A percentile compares a stretch with the other conserved stretches of the same genome.
phyloP scores from a whole-genome alignment of 1,284 basidiomycete genomes.

The Stygiomarasmius scandens region DNA sequence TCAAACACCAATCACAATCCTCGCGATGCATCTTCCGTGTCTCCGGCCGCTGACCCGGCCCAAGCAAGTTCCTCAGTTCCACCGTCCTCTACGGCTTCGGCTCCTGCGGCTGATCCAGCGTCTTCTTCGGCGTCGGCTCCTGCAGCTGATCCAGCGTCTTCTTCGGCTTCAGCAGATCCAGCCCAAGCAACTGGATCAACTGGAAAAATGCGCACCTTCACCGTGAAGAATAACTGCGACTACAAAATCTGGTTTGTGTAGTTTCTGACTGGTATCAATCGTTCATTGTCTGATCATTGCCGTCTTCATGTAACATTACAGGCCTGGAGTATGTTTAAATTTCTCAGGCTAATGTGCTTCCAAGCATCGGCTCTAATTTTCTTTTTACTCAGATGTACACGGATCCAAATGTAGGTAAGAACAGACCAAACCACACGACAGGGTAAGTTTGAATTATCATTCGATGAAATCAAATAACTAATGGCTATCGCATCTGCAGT shows the following conservation, averaged over 20 bases:
- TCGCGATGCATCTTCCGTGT: no score
- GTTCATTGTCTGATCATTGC: background rate
- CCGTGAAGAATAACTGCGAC: conserved; percentile 18
- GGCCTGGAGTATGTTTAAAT: background rate
- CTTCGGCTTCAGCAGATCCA: no score
- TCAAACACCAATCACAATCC: no score
- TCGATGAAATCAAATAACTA: no score
- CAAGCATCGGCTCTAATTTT: no score
- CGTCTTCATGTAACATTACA: background rate
- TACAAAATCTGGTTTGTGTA: conserved; percentile 14
- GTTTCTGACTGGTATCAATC: background rate
- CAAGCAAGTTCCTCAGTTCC: no score
- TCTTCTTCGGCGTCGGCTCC: no score
- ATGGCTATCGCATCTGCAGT: conserved; percentile 28
- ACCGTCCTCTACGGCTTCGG: no score
- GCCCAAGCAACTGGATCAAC: no score
- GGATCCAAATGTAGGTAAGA: conserved; percentile 21
- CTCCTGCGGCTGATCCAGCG: no score
- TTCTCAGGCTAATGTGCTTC: background rate
- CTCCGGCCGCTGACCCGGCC: no score
- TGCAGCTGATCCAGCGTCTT: no score
- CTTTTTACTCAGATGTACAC: conserved; percentile 22
- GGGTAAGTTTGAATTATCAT: conserved; percentile 21
- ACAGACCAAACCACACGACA: conserved; percentile 18
- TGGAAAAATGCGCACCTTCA: conserved; percentile 7